Base-by-base conservation (phyloP, 768 basidiomycete genomes). In the Phylloporus scabripes region DNA sequence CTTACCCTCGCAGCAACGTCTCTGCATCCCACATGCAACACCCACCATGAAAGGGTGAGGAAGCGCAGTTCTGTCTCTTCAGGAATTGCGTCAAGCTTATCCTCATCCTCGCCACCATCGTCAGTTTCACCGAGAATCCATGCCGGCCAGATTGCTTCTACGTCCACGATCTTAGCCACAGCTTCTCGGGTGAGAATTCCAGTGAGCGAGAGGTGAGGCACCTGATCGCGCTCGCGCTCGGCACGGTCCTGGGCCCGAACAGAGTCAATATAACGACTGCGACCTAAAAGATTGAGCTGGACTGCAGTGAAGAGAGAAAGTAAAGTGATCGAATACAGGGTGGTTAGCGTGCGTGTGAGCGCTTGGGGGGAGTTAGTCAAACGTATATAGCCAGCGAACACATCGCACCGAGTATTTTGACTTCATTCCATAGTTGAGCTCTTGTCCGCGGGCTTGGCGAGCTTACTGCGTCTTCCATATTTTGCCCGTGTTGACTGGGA, bases 1-100 rank as follows among this genome's bases (percentile, higher is more conserved):
- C 83, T 70, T 0, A 93, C 87, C 33, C 88, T 72, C 54, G 82
- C 81, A 0, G 79, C 82, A 0, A 97, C 76, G 50, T 85, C 84
- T 56, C 85, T 87, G 92, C 93, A 95, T 0, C 94, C 92, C 4
- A 92, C 85, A 61, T 96, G 84, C 48, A 95, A 60, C 9, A 95
- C 72, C 92, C 92, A 95, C 92, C 92, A 97, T 33, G 83, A 88
- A 57, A 94, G 77, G 0, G 87, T 91, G 43, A 96, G 70, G 61
- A 82, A 97, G 60, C 83, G 80, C 51, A 80, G 73, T 65, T 94
- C 92, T 5, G 82, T 80, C 46, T 85, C 85, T 31, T 85, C 83
- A 29, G 65, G 71, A 7, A 83, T 68, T n/a, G 46, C 57, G n/a
- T 67, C 65, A 9, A 61, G 61, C 29, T 48, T 60, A n/a, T 68